Conservation (phyloP, 441 rosid species). For the Corymbia citriodora region DNA sequence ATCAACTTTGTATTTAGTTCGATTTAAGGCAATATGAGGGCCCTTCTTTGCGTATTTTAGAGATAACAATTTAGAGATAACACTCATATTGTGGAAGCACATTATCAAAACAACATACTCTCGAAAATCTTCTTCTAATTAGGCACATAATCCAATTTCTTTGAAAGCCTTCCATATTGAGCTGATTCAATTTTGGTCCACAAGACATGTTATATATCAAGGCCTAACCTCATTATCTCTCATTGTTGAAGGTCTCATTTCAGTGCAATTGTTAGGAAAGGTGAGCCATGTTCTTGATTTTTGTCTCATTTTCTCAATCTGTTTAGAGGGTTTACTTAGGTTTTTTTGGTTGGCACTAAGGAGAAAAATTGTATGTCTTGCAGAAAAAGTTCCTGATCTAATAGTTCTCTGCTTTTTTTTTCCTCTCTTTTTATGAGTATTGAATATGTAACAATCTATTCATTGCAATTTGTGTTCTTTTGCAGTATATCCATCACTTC, state of each 20-base stretch:
- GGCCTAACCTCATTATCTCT: background rate
- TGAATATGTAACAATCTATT: background rate
- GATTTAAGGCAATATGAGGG: too few species aligned
- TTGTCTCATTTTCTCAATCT: background rate
- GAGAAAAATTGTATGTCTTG: background rate
- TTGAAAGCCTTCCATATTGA: background rate
- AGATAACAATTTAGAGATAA: too few species aligned
- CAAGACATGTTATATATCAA: background rate
- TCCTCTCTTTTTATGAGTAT: background rate
- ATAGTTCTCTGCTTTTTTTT: background rate
- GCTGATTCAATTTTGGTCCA: too few species aligned
- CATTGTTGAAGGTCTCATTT: background rate
- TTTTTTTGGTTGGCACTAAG: background rate
- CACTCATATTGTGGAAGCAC: background rate
- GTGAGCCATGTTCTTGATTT: background rate
- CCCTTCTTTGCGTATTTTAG: too few species aligned
- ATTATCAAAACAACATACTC: background rate
- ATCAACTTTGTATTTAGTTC: too few species aligned
- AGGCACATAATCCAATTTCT: background rate
- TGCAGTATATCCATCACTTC: background rate
- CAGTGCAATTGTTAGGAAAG: background rate
- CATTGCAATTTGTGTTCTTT: background rate
- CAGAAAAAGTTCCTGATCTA: background rate
- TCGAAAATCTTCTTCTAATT: background rate
- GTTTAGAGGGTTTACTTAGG: background rate